Evolutionary conservation across 1,284 basidiomycete species (phyloP), one percentile per base, ranked within the genome.

Genomic region (Dichomitus squalens): DNA sequence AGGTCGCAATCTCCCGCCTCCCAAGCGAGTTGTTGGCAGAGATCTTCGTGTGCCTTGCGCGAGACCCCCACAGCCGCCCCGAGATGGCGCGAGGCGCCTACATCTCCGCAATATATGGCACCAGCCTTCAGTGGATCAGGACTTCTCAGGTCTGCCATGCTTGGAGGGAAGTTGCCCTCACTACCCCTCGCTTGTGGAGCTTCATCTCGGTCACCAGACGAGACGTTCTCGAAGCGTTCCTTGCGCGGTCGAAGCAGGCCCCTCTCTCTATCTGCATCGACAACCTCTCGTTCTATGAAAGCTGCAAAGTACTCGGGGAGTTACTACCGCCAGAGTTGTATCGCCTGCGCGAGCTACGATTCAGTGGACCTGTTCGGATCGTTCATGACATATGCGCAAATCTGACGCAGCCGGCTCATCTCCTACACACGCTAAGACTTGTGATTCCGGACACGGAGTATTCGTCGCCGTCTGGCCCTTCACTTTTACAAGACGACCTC

Each of bases 1-100:
- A 54, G 44, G 52, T 52, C 11, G 9, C 39, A 16, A 49, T 62
- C 29, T 55, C 60, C 23, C 55, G 55, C 11, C 50, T 63, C 11
- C 61, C 55, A n/a, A 34, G 55, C 7, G 58, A 63, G 36, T 9
- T 63, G 7, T 47, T 63, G 23, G 54, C 61, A 4, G 58, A 63
- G 35, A 43, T 63, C 4, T 63, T 63, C 41, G 12, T 55, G 3
- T 53, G 56, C n/a, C 21, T 58, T 7, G 50, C 35, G 7, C 29
- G 35, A 7, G 35, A 39, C 1, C n/a, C n/a, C n/a, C n/a, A n/a
- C n/a, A n/a, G n/a, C n/a, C n/a, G n/a, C n/a, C n/a, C 7, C 29
- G 29, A 14, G 6, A 47, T 31, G 34, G 29, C 29, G 29, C n/a
- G n/a, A n/a, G n/a, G n/a, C n/a, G n/a, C n/a, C n/a, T n/a, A n/a